Conservation (phyloP, 805 yeast species). For the Schwanniomyces polymorphus region DNA sequence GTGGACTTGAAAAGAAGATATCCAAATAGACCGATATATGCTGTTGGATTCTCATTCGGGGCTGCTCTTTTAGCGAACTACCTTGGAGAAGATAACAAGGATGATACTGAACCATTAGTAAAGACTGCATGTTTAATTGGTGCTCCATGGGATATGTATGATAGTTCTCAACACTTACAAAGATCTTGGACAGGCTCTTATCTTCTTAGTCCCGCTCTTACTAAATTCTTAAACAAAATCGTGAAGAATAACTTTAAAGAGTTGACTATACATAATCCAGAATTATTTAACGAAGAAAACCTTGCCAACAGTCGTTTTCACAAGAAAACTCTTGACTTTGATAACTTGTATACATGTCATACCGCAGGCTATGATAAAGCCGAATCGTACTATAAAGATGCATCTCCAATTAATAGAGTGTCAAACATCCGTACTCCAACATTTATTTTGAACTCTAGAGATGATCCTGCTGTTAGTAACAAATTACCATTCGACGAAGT, state of each 20-base stretch:
- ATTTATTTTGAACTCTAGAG: slow-evolving; percentile 61
- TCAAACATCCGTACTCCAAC: slow-evolving; percentile 60
- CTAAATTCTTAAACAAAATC: slow-evolving; percentile 29
- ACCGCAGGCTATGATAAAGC: slow-evolving; percentile 66
- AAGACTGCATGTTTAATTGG: slow-evolving; percentile 55
- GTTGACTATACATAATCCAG: slow-evolving; percentile 26
- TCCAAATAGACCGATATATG: slow-evolving; percentile 63
- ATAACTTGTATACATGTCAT: slow-evolving; percentile 61
- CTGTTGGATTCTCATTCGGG: slow-evolving; percentile 82
- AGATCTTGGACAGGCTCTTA: slow-evolving; percentile 32
- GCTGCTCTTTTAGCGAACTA: slow-evolving; percentile 71
- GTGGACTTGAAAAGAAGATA: slow-evolving; percentile 47
- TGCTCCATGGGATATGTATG: slow-evolving; percentile 75
- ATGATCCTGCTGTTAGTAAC: slow-evolving; percentile 72
- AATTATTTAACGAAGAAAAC: slow-evolving; percentile 23
- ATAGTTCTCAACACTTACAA: slow-evolving; percentile 46
- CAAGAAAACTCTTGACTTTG: slow-evolving; percentile 55
- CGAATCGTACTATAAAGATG: slow-evolving; percentile 63
- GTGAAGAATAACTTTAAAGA: slow-evolving; percentile 34
- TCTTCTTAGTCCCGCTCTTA: slow-evolving; percentile 32
- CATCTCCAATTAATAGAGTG: slow-evolving; percentile 56
- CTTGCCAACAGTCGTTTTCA: slow-evolving; percentile 14
- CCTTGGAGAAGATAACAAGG: slow-evolving; percentile 59
- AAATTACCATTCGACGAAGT: slow-evolving; percentile 55
- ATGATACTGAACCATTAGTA: slow-evolving; percentile 20